Base-by-base conservation (phyloP, 495 filamentous ascomycete genomes). In the Melanomma pulvis-pyrius region DNA sequence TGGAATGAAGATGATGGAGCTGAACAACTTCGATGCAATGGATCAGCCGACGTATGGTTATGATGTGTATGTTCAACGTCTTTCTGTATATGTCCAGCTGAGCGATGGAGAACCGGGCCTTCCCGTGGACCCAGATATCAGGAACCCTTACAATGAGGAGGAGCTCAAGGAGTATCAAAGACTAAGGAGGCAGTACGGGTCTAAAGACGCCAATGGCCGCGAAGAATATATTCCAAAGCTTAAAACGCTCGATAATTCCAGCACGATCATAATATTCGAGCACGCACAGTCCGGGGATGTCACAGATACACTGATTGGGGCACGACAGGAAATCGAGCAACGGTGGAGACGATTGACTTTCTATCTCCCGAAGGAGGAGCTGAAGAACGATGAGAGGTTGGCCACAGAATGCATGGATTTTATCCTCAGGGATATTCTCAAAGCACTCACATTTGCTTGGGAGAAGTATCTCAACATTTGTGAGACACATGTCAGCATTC, bases 181-280 rank as follows among this genome's bases (percentile, higher is more conserved):
- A 15, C 46, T 68, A 30, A 70, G 56, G 41, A 48, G 25, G 11
- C 52, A 68, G 22, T 70, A 73, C 24, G 50, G 49, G 2, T 15
- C 12, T 1, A 46, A 34, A 9, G 66, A 70, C 26, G 60, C 39
- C 13, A 67, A 66, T 57, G 57, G 61, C 25, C 22, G 62, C 32
- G 64, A 65, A 17, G 22, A 47, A 8, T 73, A 73, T 48, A 61
- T 67, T 12, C 72, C 72, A 5, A 61, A 73, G 9, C 65, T 82
- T 4, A 52, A 77, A 17, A 72, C 59, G 13, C 59, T 81, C 1
- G 83, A 84, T 58, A 85, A 85, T 51, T 77, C 80, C 22, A 83
- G 80, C 57, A 81, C 79, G 0, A 82, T 85, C 34, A 83, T 85
- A 50, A 72, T 86, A 30, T 83, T 86, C 56, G 82, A 86, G 59